A percentile compares a stretch with the other conserved stretches of the same genome.
These are phyloP conservation scores for Ascochyta koolunga DNA, from an alignment of 2,329 filamentous ascomycete genomes.

Conservation along the genomic window DNA sequence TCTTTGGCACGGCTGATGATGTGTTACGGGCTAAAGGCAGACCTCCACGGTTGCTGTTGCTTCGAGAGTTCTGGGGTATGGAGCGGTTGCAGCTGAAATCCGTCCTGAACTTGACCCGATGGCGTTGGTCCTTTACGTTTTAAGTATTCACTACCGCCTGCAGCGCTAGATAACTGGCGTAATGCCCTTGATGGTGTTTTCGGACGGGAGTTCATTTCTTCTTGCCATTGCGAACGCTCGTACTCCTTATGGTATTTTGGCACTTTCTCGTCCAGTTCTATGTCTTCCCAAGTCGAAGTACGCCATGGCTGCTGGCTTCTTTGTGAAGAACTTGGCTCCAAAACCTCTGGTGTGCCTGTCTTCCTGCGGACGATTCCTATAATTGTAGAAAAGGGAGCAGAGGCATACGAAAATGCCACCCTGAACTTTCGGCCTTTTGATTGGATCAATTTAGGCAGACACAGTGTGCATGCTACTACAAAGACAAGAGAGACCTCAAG, in stretches of 20 bases:
- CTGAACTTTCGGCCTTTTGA: constrained; percentile 27
- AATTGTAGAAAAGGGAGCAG: constrained; percentile 18
- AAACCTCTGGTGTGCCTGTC: background rate
- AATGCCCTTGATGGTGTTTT: background rate
- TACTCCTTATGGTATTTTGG: background rate
- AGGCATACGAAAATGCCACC: constrained; percentile 25
- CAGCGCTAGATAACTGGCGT: background rate
- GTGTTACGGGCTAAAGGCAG: constrained; percentile 5
- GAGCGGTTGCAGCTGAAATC: constrained; percentile 7
- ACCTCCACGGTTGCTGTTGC: constrained; percentile 9
- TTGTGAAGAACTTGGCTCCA: background rate
- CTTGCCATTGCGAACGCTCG: constrained; percentile 9
- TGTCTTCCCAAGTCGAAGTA: constrained; percentile 5
- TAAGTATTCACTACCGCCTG: background rate
- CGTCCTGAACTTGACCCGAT: background rate
- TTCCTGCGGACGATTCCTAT: constrained; percentile 7
- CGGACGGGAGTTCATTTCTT: background rate
- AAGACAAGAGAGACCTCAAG: constrained; percentile 36
- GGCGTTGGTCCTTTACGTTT: background rate
- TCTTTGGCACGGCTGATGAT: background rate
- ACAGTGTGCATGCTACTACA: constrained; percentile 35
- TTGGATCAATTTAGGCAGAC: constrained; percentile 33
- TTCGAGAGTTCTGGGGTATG: constrained; percentile 4
- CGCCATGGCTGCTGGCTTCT: background rate
- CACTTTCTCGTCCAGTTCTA: constrained; percentile 2